Evolutionary conservation across 2,329 filamentous ascomycete species (phyloP).

Genomic region (Myriosclerotinia curreyana): DNA sequence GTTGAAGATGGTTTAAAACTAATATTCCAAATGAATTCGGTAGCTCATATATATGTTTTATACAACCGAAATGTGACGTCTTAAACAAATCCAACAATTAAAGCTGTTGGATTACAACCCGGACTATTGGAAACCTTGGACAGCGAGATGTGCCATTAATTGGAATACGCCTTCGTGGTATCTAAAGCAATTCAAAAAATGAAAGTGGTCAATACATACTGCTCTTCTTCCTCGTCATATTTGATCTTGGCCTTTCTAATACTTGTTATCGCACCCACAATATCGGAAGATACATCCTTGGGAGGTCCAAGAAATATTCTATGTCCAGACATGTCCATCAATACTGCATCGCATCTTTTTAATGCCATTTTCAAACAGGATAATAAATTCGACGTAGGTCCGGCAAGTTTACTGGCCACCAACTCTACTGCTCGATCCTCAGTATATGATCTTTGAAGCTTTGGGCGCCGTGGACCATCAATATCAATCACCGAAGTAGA

Average conservation of each 20-base stretch:
- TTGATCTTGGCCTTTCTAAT: conserved; percentile 45
- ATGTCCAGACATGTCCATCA: conserved; percentile 54
- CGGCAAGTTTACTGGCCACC: conserved; percentile 42
- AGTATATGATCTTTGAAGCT: conserved; percentile 33
- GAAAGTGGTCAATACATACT: conserved; percentile 5
- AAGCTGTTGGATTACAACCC: neutral
- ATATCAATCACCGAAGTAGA: conserved; percentile 39
- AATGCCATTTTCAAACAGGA: conserved; percentile 47
- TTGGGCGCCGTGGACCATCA: conserved; percentile 33
- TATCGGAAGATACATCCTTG: conserved; percentile 44
- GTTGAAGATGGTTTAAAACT: neutral
- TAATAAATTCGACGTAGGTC: conserved; percentile 49
- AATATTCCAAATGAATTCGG: neutral
- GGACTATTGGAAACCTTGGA: neutral
- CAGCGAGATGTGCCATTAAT: neutral
- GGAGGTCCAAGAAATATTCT: conserved; percentile 48
- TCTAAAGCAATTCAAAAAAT: neutral
- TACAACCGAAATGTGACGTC: neutral
- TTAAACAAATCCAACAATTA: neutral
- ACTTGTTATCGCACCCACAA: conserved; percentile 42
- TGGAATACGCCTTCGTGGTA: neutral
- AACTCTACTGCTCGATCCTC: conserved; percentile 38
- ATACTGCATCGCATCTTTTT: conserved; percentile 48
- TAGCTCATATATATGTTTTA: neutral
- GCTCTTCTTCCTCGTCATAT: conserved; percentile 49